Evolutionary conservation across 1,139 yeast genomes (phyloP), one percentile per base, ranked within the genome.

Genomic region (Candida tropicalis): DNA sequence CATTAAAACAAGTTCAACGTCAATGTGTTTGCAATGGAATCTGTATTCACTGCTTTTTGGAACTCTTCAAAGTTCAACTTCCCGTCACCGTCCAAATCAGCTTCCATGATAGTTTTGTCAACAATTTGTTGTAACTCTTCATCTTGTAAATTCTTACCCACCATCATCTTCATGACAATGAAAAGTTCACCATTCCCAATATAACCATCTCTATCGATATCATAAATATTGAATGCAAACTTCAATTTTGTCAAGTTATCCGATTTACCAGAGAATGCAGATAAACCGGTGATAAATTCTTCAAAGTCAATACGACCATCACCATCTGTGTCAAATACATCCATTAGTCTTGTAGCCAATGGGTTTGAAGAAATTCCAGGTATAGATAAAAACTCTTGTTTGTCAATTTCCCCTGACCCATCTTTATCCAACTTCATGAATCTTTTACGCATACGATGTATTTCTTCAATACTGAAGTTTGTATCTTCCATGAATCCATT

Each of bases 341-440:
- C 97, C 79, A 95, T 87, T 49, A 95, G 79, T 47, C 99, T 74
- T 11, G 82, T 71, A 0, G 97, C 97, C 44, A 95, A 71, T 2
- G 99, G 99, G 58, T 95, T 95, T 31, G 85, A 77, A 6, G 90
- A 81, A 22, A 95, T 89, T 0, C 97, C 97, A 0, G 99, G 99
- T 39, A 95, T 91, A 2, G 91, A 81, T 57, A 91, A 73, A 58
- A 95, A 93, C 66, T 95, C 99, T 40, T 81, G 82, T 53, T 86
- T 86, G 49, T 93, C 98, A 36, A 95, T 87, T 16, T 96, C 84
- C 1, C 99, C 99, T 3, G 91, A 83, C 42, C 91, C 86, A 62
- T 95, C 98, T 51, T 86, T 84, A 64, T 95, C 99, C 41, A 95
- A 72, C 61, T 95, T 95, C 95, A 91, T 87, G 63, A 95, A 95